Evolutionary conservation across 2,329 filamentous ascomycete species (phyloP).

Genomic region (Malbranchea zuffiana): DNA sequence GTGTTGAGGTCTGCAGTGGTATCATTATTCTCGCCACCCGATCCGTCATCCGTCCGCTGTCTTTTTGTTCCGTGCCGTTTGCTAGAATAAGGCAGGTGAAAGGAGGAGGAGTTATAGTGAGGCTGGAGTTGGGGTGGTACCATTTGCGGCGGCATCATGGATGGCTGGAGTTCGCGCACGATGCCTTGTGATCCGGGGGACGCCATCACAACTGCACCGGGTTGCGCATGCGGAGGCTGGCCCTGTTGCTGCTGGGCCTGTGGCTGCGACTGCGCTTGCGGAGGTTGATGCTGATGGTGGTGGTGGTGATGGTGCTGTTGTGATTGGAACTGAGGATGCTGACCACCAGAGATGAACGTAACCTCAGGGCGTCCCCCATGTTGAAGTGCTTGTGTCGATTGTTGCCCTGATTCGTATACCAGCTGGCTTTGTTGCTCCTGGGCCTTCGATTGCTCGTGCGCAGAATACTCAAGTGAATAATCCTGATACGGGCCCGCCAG

Average conservation of each 20-base stretch:
- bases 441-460: constrained; percentile 55
- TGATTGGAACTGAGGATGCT: constrained; percentile 24
- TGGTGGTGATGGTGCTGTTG: constrained; percentile 31
- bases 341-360: constrained; percentile 24
- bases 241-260: constrained; percentile 26
- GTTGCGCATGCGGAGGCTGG: constrained; percentile 17
- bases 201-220: constrained; percentile 24
- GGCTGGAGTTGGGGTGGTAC: constrained; percentile 26
- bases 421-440: constrained; percentile 55
- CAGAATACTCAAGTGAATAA: constrained; percentile 65
- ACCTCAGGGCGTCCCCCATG: constrained; percentile 26
- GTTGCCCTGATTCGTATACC: constrained; percentile 46
- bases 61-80: constrained; percentile 27
- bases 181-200: constrained; percentile 22
- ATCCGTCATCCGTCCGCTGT: constrained; percentile 24
- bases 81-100: constrained; percentile 22
- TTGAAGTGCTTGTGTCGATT: constrained; percentile 27
- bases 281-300: constrained; percentile 17
- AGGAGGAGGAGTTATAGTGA: constrained; percentile 25
- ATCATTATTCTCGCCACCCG: constrained; percentile 19
- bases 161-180: constrained; percentile 24
- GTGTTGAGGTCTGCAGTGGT: constrained; percentile 23
- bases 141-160: constrained; percentile 26
- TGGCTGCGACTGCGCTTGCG: constrained; percentile 26
- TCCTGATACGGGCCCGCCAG: constrained; percentile 66